Evolutionary conservation across 78 protist genomes (phyloP).

Genomic region (Cavenderia fasciculata): DNA sequence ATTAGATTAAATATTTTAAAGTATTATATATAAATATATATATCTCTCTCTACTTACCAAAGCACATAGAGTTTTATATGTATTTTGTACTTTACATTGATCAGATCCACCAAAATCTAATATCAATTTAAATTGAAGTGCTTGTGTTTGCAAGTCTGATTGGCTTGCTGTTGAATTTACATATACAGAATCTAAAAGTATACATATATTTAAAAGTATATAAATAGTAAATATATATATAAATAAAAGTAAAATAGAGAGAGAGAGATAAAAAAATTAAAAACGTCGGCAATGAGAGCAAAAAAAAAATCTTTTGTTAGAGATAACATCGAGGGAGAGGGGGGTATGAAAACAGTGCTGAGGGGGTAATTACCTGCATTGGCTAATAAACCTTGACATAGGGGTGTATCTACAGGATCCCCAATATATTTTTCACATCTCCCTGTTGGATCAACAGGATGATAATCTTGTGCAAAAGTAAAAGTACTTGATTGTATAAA

Average conservation of each 20-base stretch:
- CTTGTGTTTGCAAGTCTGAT: not conserved
- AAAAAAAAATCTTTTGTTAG: too few relatives aligned
- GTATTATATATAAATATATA: not conserved
- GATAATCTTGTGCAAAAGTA: conserved; percentile 1
- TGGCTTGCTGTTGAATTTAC: not conserved
- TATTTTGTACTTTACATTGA: conserved; percentile 6
- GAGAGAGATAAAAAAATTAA: too few relatives aligned
- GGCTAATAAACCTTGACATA: not conserved
- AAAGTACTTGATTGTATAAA: too few relatives aligned
- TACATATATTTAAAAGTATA: not conserved
- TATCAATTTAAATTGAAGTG: not conserved
- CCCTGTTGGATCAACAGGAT: conserved; percentile 14
- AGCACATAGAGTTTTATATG: conserved; percentile 20
- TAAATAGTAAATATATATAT: not conserved
- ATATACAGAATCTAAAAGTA: conserved; percentile 11
- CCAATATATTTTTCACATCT: conserved; percentile 47
- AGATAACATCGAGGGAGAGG: too few relatives aligned
- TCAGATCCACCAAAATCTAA: not conserved
- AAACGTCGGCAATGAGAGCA: too few relatives aligned
- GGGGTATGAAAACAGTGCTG: too few relatives aligned
- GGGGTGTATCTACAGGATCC: not conserved
- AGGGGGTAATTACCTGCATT: conserved; percentile 17
- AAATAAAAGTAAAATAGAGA: not conserved
- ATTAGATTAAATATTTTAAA: not conserved
- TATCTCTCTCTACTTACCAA: conserved; percentile 28